A percentile compares a stretch with the other conserved stretches of the same genome.
These are phyloP conservation scores for Gryganskiella cystojenkinii DNA, from an alignment of 192 early-diverging fungal genomes.

Conservation along the genomic window DNA sequence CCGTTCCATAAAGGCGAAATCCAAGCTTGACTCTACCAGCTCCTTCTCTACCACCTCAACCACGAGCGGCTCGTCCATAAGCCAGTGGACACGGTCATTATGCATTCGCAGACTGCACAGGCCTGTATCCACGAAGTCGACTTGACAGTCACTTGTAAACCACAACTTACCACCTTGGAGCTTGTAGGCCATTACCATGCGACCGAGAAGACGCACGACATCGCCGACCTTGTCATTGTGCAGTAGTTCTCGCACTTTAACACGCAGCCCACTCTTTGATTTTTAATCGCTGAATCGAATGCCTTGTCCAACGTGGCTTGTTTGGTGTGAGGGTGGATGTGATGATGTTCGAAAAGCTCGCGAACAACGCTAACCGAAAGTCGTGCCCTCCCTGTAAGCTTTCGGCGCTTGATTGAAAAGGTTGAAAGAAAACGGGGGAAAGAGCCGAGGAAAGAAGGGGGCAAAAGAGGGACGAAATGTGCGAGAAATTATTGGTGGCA, in stretches of 20 bases:
- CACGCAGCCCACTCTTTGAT: conserved; percentile 1
- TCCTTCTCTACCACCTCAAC: conserved; percentile 22
- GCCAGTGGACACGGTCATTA: conserved; percentile 4
- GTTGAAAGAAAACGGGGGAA: too few relatives aligned
- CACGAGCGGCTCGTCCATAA: conserved; percentile 22
- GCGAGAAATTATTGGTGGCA: too few relatives aligned
- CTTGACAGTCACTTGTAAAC: conserved; percentile 3
- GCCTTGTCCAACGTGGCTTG: conserved; percentile 25
- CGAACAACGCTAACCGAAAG: conserved; percentile 15
- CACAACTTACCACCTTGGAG: conserved; percentile 24
- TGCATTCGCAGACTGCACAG: conserved; percentile 13
- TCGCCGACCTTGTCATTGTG: conserved; percentile 1
- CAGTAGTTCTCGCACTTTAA: conserved; percentile 1
- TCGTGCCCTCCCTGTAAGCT: conserved; percentile 14
- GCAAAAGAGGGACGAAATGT: too few relatives aligned
- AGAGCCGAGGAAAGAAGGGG: too few relatives aligned
- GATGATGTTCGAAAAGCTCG: conserved; percentile 14
- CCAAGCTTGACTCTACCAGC: not conserved
- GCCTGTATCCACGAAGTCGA: conserved; percentile 9
- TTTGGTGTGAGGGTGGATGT: not conserved
- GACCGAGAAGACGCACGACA: conserved; percentile 16
- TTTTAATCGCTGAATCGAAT: conserved; percentile 10
- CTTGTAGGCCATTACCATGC: conserved; percentile 41
- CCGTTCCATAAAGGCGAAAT: conserved; percentile 2
- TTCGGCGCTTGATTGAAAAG: conserved; percentile 16